These are phyloP conservation scores for Ilyonectria mors-panacis DNA, from an alignment of 2,329 filamentous ascomycete species.

Conservation along the genomic window DNA sequence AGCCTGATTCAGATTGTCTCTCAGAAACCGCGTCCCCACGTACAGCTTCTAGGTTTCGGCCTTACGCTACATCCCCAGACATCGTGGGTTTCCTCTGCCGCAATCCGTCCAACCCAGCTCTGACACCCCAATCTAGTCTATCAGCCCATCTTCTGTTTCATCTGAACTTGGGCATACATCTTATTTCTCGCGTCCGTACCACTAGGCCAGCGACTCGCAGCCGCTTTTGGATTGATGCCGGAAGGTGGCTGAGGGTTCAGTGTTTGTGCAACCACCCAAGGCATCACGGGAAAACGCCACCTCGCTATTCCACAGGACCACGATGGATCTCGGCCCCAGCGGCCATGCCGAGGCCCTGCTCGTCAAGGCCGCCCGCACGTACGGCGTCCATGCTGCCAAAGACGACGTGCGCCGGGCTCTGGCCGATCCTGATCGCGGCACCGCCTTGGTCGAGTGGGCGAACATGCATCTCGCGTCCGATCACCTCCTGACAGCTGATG, in stretches of 20 bases:
- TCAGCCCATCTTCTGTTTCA: not conserved
- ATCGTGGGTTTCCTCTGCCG: not conserved
- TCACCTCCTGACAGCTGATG: conserved; percentile 68
- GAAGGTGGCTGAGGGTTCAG: conserved; percentile 30
- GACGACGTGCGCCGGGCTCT: conserved; percentile 58
- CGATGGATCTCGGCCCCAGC: conserved; percentile 49
- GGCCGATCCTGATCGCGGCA: conserved; percentile 52
- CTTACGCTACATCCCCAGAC: not conserved
- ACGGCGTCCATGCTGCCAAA: conserved; percentile 51
- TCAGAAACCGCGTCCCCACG: not conserved
- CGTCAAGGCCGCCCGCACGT: conserved; percentile 50
- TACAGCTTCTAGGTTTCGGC: not conserved
- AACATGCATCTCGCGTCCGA: conserved; percentile 63
- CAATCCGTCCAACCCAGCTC: not conserved
- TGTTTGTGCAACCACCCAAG: conserved; percentile 41
- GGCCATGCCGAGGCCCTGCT: conserved; percentile 53
- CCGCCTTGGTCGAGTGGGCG: conserved; percentile 64
- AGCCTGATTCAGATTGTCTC: not conserved
- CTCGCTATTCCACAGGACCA: conserved; percentile 52
- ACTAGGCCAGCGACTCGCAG: conserved; percentile 13
- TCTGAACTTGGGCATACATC: not conserved
- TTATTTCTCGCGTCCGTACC: not conserved
- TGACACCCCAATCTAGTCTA: not conserved
- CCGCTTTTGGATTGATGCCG: not conserved
- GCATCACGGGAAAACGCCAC: conserved; percentile 49